A percentile compares a stretch with the other conserved stretches of the same genome.
These are phyloP conservation scores for Termitomyces sp. DNA, from an alignment of 768 basidiomycete genomes.

Conservation along the genomic window DNA sequence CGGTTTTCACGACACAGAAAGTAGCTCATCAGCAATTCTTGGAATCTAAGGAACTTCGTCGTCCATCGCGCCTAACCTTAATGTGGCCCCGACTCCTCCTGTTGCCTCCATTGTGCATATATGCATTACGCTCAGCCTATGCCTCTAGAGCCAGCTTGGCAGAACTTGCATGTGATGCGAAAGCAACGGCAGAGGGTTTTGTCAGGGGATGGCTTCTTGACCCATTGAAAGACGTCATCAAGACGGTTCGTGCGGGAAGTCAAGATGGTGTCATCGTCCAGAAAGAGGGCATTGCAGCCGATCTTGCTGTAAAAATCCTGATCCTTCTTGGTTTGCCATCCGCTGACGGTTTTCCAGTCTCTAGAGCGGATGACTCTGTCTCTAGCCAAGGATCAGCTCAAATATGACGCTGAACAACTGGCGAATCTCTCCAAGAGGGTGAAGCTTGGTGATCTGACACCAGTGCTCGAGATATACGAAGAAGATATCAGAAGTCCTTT, in stretches of 20 bases:
- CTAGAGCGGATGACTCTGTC: slow-evolving; percentile 90
- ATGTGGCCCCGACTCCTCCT: slow-evolving; percentile 82
- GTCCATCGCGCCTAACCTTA: slow-evolving; percentile 63
- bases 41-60: slow-evolving; percentile 37
- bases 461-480: slow-evolving; percentile 85
- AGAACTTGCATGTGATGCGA: slow-evolving; percentile 51
- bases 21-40: slow-evolving; percentile 23
- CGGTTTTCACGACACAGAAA: slow-evolving; percentile 23
- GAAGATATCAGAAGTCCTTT: slow-evolving; percentile 87
- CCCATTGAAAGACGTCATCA: slow-evolving; percentile 74
- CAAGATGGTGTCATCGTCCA: slow-evolving; percentile 73
- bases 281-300: slow-evolving; percentile 77
- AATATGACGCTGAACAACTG: slow-evolving; percentile 60
- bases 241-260: slow-evolving; percentile 78
- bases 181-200: slow-evolving; percentile 68
- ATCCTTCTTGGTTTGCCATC: background rate
- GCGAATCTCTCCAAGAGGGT: slow-evolving; percentile 59
- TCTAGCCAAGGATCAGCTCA: slow-evolving; percentile 75
- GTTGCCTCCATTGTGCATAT: slow-evolving; percentile 61
- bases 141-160: slow-evolving; percentile 52
- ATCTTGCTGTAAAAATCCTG: slow-evolving; percentile 61
- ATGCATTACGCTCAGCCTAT: slow-evolving; percentile 45
- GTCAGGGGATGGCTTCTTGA: slow-evolving; percentile 80
- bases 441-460: slow-evolving; percentile 75
- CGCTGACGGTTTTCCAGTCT: slow-evolving; percentile 41